Evolutionary conservation across 2,329 filamentous ascomycete genomes (phyloP), one percentile per base, ranked within the genome.

Genomic region (Alternaria arbusti): DNA sequence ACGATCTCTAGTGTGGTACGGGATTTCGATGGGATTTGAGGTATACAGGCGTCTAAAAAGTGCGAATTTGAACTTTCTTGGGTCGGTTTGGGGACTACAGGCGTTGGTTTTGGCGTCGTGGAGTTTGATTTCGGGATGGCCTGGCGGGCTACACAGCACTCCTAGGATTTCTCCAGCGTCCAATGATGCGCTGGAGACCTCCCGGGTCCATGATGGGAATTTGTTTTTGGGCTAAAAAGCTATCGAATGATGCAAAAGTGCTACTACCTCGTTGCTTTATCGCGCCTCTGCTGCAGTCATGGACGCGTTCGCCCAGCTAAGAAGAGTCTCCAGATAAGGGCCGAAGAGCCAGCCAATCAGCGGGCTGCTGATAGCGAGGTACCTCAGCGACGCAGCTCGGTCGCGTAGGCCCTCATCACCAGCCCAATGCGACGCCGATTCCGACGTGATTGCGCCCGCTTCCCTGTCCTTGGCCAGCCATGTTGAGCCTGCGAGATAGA

Each of bases 1-100:
- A 79, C 22, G 76, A 78, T 20, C 36, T 69, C 6, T 77, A 58
- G 57, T 51, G 23, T 12, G 46, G 6, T 11, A 6, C 5, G 47
- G 46, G 58, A 22, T 28, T 20, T 7, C n/a, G 46, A 50, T 3
- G 28, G 49, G 12, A 0, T 9, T 28, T n/a, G 11, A 11, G 45
- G 23, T 28, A 49, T 26, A 7, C 15, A 28, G 45, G 45, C 20
- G 45, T 26, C 25, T 25, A 17, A 49, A 23, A 49, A 28, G 22
- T 49, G 46, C 36, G 10, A 36, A 32, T 25, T n/a, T 30, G 47
- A n/a, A 40, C n/a, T 1, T 13, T 54, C 54, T 52, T 61, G 52
- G 13, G 7, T 55, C 20, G 30, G 44, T 17, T 40, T 40, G 8
- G 36, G 36, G 36, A 40, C 36, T 40, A 40, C 36, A n/a, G 36